Base-by-base conservation (phyloP, 75 land plant species). In the Ceratopteris richardii region DNA sequence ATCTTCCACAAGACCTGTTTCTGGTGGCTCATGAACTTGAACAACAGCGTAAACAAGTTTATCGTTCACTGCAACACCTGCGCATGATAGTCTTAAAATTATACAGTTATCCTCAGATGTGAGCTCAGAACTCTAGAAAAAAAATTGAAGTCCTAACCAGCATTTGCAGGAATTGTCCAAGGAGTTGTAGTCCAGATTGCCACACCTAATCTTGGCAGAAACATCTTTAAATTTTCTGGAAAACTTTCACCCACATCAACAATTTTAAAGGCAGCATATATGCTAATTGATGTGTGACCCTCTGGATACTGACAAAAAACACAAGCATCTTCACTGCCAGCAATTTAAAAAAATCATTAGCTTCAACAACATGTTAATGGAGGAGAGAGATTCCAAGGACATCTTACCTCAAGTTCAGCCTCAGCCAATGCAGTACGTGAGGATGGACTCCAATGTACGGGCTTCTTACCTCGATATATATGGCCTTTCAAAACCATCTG, bases 381-480 rank as follows among this genome's bases (percentile, higher is more conserved):
- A 33, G 9, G 3, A 33, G 3, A 4, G 9, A 33, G 9, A 33
- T 33, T 33, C 37, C 37, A 33, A 33, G 37, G 9, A 33, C 9
- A 24, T n/a, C n/a, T 44, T 71, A 92, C 96, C 90, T 95, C 99
- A 57, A 95, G 76, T 58, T 95, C 99, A 60, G 99, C 99, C 70
- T 95, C 99, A 25, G 99, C 99, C 70, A 95, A 86, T 57, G 99
- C 99, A 30, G 99, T 90, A 25, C 88, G 80, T 31, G 99, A 90
- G 21, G 99, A 95, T 13, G 99, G 99, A 76, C 99, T 95, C 99
- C 99, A 95, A 64, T 95, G 99, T 48, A 95, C 96, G 51, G 99
- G 99, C 51, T 95, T 95, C 36, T 79, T 77, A 56, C 99, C 99
- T 58, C 99, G 67, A 70, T 86, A 95, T 2, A 95, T 95, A 62